These are phyloP conservation scores for Chrysochromulina tobinii DNA, from an alignment of 78 protist species.

Conservation along the genomic window DNA sequence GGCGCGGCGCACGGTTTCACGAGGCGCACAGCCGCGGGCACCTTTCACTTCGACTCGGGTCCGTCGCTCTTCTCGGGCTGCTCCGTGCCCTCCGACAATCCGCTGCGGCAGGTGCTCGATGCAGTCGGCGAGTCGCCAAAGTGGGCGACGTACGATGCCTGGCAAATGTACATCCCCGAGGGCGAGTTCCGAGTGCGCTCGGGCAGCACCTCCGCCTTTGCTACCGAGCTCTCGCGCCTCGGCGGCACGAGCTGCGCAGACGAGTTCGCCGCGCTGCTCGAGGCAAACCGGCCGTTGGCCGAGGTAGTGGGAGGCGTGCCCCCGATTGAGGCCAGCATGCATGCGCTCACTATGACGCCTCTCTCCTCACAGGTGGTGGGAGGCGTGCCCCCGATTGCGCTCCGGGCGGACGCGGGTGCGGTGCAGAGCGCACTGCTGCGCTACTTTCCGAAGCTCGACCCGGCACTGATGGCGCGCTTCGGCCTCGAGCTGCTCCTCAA, in stretches of 20 bases:
- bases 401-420: slow-evolving; percentile 41
- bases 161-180: slow-evolving; percentile 25
- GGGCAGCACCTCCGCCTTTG: background rate
- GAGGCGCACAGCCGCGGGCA: too few relatives aligned
- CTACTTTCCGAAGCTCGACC: too few relatives aligned
- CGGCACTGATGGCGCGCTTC: too few relatives aligned
- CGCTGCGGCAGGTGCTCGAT: slow-evolving; percentile 41
- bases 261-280: background rate
- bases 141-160: slow-evolving; percentile 37
- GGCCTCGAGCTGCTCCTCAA: too few relatives aligned
- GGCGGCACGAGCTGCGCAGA: background rate
- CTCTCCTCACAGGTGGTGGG: background rate
- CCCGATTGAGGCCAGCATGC: background rate
- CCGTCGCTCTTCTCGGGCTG: slow-evolving; percentile 32
- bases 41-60: slow-evolving; percentile 21
- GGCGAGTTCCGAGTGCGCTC: background rate
- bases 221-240: background rate
- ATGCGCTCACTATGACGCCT: too few relatives aligned
- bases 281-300: background rate
- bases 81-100: slow-evolving; percentile 30
- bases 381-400: slow-evolving; percentile 7
- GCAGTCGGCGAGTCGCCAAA: slow-evolving; percentile 16
- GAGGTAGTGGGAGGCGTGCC: background rate
- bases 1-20: too few relatives aligned
- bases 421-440: background rate